Evolutionary conservation across 306 rosid genomes (phyloP), one percentile per base, ranked within the genome.

Genomic region (Cucurbita maxima): DNA sequence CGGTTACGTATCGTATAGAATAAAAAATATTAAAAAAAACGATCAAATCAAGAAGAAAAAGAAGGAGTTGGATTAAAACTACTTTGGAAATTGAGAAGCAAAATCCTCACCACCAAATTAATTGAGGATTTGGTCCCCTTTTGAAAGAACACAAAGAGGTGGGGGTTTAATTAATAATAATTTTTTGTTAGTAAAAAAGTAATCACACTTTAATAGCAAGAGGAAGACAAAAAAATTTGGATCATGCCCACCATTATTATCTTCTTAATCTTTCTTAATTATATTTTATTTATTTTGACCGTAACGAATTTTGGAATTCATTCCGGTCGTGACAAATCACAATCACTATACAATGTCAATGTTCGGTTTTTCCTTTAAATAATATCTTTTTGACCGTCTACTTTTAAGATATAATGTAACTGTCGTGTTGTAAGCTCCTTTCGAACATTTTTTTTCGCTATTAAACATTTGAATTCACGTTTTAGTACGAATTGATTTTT

Each of bases 41-140:
- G 0, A 50, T 41, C 51, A 63, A 63, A 38, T 18, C 25, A 10
- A 15, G 5, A 8, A 7, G 19, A 15, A 36, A 60, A 63, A 1
- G 71, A 18, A 40, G 15, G 41, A 63, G 1, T 63, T 63, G 48
- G 50, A 63, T 41, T 40, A 4, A 63, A 63, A 63, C 9, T 18
- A 41, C 20, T 11, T 4, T 16, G 8, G 4, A n/a, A 8, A 15
- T 62, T 38, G 70, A n/a, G 69, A 8, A n/a, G 50, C 3, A 38
- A 62, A 62, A 62, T 62, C 30, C 30, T 62, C 15, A 62, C 70
- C 70, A 62, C 48, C 30, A 43, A 18, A n/a, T 66, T 5, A 66
- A 66, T 66, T 66, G 44, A 43, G 54, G 52, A 66, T 66, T 43
- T 66, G 52, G 72, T 66, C 72, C 72, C 72, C 72, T 44, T 43